Evolutionary conservation across 495 filamentous ascomycete species (phyloP).

Genomic region (Aspergillus taichungensis): DNA sequence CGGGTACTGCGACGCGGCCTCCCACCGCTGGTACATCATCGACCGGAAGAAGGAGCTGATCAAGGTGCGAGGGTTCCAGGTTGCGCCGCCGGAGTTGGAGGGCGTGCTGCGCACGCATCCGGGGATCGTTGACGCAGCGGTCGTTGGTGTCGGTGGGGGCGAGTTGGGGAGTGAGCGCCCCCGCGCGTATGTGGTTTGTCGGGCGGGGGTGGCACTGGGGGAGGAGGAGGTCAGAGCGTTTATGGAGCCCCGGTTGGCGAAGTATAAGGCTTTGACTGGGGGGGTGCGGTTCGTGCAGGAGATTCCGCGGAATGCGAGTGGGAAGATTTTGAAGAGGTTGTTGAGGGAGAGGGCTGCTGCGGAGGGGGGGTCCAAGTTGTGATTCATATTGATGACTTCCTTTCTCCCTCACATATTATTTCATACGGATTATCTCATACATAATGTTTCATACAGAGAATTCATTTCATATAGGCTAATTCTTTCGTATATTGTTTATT

Average conservation of each 20-base stretch:
- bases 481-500: too few relatives aligned
- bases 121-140: slow-evolving; percentile 66
- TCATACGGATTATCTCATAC: too few relatives aligned
- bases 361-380: too few relatives aligned
- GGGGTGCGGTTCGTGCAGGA: slow-evolving; percentile 70
- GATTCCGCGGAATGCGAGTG: slow-evolving; percentile 70
- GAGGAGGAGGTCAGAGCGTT: slow-evolving; percentile 50
- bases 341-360: slow-evolving; percentile 26
- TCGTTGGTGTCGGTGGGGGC: slow-evolving; percentile 61
- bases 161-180: slow-evolving; percentile 63
- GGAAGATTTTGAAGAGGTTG: slow-evolving; percentile 73
- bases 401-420: too few relatives aligned
- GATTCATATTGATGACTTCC: too few relatives aligned
- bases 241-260: slow-evolving; percentile 44
- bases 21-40: slow-evolving; percentile 53
- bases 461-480: too few relatives aligned
- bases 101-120: slow-evolving; percentile 58
- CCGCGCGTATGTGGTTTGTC: slow-evolving; percentile 63
- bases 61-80: slow-evolving; percentile 76
- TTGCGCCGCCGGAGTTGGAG: slow-evolving; percentile 75
- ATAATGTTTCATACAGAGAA: too few relatives aligned
- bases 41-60: slow-evolving; percentile 79
- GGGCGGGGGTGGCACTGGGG: slow-evolving; percentile 32
- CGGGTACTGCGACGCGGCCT: slow-evolving; percentile 40
- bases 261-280: slow-evolving; percentile 67